These are phyloP conservation scores for Verticillium dahliae DNA, from an alignment of 2,329 filamentous ascomycete genomes.

Conservation along the genomic window DNA sequence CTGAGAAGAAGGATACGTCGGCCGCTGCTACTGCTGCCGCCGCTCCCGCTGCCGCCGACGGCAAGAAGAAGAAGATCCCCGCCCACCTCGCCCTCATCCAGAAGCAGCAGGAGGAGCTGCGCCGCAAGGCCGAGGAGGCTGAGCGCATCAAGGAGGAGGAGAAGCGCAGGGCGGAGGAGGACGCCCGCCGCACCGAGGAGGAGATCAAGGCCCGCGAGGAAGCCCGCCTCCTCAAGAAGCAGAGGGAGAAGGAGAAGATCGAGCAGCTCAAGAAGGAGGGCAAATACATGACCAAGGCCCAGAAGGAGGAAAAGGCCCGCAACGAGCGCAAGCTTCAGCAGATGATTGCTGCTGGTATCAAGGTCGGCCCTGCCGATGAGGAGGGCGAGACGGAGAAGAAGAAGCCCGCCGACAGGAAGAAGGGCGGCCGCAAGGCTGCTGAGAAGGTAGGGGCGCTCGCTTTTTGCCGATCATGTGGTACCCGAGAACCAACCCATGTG, in stretches of 20 bases:
- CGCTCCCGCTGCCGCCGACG: constrained; percentile 27
- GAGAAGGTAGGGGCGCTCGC: constrained; percentile 36
- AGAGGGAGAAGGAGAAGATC: constrained; percentile 78
- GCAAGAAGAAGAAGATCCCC: constrained; percentile 85
- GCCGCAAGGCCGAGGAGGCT: constrained; percentile 57
- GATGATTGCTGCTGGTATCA: constrained; percentile 73
- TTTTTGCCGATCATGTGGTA: too few species aligned
- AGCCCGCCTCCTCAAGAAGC: constrained; percentile 71
- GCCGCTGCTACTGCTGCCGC: constrained; percentile 24
- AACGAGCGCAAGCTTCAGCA: constrained; percentile 78
- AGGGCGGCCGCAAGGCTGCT: constrained; percentile 52
- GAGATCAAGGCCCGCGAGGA: constrained; percentile 66
- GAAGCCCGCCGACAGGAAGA: constrained; percentile 74
- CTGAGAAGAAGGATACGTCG: constrained; percentile 39
- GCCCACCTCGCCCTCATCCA: constrained; percentile 66
- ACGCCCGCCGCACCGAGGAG: constrained; percentile 58
- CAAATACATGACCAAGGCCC: constrained; percentile 79
- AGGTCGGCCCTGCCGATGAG: constrained; percentile 55
- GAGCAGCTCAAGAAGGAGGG: constrained; percentile 85
- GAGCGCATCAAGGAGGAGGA: constrained; percentile 55
- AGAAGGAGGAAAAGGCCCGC: constrained; percentile 73
- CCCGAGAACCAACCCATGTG: too few species aligned
- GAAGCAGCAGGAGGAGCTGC: constrained; percentile 77
- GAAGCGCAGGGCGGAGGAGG: constrained; percentile 57
- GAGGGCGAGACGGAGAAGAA: constrained; percentile 52